Base-by-base conservation (phyloP, 345 rosid species). In the Bruguiera gymnorhiza region DNA sequence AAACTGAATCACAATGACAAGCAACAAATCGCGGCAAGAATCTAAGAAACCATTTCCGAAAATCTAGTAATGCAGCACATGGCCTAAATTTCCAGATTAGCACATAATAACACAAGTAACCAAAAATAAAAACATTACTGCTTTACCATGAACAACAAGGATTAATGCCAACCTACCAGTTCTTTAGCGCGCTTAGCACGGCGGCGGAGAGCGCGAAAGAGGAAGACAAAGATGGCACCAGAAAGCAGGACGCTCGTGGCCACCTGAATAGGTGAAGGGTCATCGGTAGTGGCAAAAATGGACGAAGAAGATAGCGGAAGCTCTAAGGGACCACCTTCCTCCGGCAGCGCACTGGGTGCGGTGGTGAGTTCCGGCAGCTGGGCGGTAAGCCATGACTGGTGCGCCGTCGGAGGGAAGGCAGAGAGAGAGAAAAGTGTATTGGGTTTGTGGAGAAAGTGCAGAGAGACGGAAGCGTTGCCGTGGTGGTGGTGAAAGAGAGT, bases 191-290 rank as follows among this genome's bases (percentile, higher is more conserved):
- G 95, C 66, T 82, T 84, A 59, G 86, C 95, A 1, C 98, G 90
- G 66, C 96, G 96, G 58, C 97, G 87, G 52, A 94, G 31, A 13
- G 97, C 71, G 43, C 97, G 97, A 76, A 89, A 84, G 81, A 94
- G 96, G 83, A 91, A 94, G 73, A 94, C 72, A 19, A 85, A 75
- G 76, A 94, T 83, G 74, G 97, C 85, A 2, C 93, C 98, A 13
- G 95, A 89, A 66, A 94, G 95, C 67, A 94, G 83, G 57, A 91
- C 87, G 65, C 97, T 89, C 62, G 96, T 86, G 76, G 97, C 85
- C 13, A 90, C 79, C 52, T 91, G 98, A 70, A 91, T 76, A 24
- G 89, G 75, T 19, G 92, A 67, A 65, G 98, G 96, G 23, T 89
- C 90, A 69, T 94, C 95, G 20, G 85, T 61, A 66, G 93, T 84